phyloP scores from a whole-genome alignment of 208 protist species.

The Crithidia expoeki region DNA sequence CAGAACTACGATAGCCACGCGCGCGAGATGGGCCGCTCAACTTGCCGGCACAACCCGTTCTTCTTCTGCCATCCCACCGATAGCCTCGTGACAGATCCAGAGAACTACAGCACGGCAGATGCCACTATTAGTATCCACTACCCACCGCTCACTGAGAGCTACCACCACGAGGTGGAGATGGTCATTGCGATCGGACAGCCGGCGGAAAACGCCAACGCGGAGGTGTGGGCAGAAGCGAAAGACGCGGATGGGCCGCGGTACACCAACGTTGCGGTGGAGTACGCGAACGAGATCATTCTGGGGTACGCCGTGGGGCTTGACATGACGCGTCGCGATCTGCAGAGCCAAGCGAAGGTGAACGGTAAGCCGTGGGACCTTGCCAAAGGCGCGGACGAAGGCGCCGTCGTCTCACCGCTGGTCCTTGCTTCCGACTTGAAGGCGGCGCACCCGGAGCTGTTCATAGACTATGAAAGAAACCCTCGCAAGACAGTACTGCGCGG shows the following conservation, averaged over 20 bases:
- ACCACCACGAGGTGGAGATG: conserved; percentile 88
- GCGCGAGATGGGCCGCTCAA: conserved; percentile 65
- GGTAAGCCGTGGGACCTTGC: conserved; percentile 86
- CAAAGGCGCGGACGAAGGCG: conserved; percentile 83
- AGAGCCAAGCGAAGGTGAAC: conserved; percentile 67
- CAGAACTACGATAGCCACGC: conserved; percentile 83
- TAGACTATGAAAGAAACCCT: conserved; percentile 14
- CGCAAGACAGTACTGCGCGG: conserved; percentile 33
- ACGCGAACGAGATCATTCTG: conserved; percentile 62
- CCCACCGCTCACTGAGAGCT: conserved; percentile 65
- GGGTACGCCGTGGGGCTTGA: conserved; percentile 87
- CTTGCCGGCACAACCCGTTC: conserved; percentile 59
- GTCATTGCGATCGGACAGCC: conserved; percentile 69
- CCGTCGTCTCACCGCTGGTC: conserved; percentile 60
- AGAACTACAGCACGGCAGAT: conserved; percentile 29
- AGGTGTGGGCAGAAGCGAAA: background rate
- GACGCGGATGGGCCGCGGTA: conserved; percentile 20
- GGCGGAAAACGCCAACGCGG: background rate
- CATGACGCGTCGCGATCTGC: conserved; percentile 88
- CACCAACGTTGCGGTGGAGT: conserved; percentile 46
- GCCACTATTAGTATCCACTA: conserved; percentile 49
- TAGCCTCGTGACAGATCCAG: conserved; percentile 40
- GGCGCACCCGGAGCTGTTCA: conserved; percentile 48
- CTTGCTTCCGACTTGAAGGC: conserved; percentile 36
- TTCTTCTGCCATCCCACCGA: conserved; percentile 87